These are phyloP conservation scores for Meripilus lineatus DNA, from an alignment of 1,284 basidiomycete genomes.

Conservation along the genomic window DNA sequence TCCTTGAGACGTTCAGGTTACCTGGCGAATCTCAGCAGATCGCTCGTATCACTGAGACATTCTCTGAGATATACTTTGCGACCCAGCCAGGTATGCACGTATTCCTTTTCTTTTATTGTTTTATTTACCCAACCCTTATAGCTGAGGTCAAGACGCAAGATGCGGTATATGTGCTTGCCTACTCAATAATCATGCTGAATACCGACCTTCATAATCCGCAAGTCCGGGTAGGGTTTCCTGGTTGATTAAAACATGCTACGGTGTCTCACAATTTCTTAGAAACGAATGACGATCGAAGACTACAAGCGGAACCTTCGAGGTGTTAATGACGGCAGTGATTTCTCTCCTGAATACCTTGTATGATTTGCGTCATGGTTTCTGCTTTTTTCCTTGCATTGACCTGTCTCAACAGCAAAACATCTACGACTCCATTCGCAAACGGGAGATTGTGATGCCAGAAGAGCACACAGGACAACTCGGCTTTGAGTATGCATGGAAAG, in stretches of 20 bases:
- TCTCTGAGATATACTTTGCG: constrained; percentile 89
- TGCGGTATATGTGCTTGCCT: constrained; percentile 92
- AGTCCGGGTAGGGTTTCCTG: constrained; percentile 58
- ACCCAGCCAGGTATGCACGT: constrained; percentile 64
- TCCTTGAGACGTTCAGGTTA: constrained; percentile 91
- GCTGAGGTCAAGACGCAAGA: constrained; percentile 90
- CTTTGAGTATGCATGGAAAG: constrained; percentile 99
- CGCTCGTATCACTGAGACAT: constrained; percentile 89
- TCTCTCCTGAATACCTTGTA: constrained; percentile 83
- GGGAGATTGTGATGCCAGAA: constrained; percentile 97
- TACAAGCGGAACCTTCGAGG: constrained; percentile 92
- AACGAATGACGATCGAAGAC: constrained; percentile 95
- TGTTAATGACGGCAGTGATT: constrained; percentile 86
- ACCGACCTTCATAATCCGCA: constrained; percentile 98
- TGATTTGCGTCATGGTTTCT: constrained; percentile 18
- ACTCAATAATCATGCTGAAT: constrained; percentile 98
- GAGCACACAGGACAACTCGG: constrained; percentile 96
- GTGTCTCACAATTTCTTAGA: constrained; percentile 47
- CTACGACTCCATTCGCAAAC: constrained; percentile 91
- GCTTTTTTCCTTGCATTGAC: constrained; percentile 3
- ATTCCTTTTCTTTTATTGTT: not conserved
- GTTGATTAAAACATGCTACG: too few relatives aligned
- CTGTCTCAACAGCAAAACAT: constrained; percentile 61
- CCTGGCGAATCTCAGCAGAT: constrained; percentile 98
- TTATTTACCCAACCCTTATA: constrained; percentile 23